These are phyloP conservation scores for Medicago ruthenica DNA, from an alignment of 306 rosid species.

Conservation along the genomic window DNA sequence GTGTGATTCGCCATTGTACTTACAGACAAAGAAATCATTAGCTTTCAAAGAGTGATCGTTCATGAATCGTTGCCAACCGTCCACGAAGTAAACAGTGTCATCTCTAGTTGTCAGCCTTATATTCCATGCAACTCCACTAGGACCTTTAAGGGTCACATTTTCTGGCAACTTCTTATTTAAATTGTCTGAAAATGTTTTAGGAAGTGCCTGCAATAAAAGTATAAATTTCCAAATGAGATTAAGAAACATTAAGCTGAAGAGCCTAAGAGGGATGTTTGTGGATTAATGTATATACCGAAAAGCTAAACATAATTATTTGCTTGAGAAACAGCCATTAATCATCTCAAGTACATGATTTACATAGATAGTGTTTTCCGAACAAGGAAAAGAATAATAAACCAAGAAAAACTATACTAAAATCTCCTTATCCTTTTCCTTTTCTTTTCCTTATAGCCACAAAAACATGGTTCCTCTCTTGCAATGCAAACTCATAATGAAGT, in stretches of 20 bases:
- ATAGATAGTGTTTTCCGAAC: slow-evolving; percentile 8
- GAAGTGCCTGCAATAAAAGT: slow-evolving; percentile 60
- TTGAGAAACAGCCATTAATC: slow-evolving; percentile 7
- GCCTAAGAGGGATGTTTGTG: background rate
- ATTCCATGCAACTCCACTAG: slow-evolving; percentile 64
- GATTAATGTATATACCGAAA: background rate
- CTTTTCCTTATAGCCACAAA: too few species aligned
- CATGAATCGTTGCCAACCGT: slow-evolving; percentile 68
- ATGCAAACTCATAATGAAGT: too few species aligned
- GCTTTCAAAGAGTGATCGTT: slow-evolving; percentile 43
- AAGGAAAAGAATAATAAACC: background rate
- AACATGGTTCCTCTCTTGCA: too few species aligned
- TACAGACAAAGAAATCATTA: background rate
- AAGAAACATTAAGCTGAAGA: background rate
- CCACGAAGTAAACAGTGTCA: slow-evolving; percentile 48
- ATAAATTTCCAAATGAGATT: background rate
- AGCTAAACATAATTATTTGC: background rate
- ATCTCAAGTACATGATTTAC: background rate
- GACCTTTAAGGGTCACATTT: slow-evolving; percentile 61
- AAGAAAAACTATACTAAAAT: slow-evolving; percentile 10
- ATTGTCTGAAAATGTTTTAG: slow-evolving; percentile 55
- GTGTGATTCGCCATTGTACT: background rate
- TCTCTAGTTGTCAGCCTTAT: slow-evolving; percentile 54
- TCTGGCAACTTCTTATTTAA: slow-evolving; percentile 62
- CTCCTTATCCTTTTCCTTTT: background rate